Evolutionary conservation across 257 asterid species (phyloP).

Genomic region (Oldenlandia corymbosa): DNA sequence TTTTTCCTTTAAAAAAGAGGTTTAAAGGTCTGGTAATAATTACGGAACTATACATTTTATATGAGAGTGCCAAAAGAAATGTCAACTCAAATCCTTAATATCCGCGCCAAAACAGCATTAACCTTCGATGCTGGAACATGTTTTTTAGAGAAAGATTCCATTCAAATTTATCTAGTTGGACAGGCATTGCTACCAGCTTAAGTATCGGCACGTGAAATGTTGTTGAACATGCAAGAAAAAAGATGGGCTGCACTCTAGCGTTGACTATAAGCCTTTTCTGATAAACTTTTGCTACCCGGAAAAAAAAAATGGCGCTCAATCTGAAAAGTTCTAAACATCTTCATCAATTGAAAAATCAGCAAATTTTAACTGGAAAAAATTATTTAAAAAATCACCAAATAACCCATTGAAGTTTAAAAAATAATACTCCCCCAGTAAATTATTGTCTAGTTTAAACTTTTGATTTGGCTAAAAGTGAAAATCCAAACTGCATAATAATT

Average conservation of each 20-base stretch:
- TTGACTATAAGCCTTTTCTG: slow-evolving; percentile 10
- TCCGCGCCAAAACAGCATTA: neutral
- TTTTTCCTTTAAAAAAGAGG: too few species aligned
- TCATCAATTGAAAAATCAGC: neutral
- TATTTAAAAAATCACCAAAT: too few species aligned
- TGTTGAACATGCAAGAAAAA: slow-evolving; percentile 20
- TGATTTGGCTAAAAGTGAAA: too few species aligned
- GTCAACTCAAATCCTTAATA: slow-evolving; percentile 12
- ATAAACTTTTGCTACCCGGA: too few species aligned
- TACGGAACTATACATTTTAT: neutral
- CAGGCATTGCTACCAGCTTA: slow-evolving; percentile 2
- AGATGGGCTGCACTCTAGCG: slow-evolving; percentile 13
- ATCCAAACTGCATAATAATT: too few species aligned
- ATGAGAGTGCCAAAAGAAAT: too few species aligned
- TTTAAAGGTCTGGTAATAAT: neutral
- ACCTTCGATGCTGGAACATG: slow-evolving; percentile 12
- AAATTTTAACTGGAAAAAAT: neutral
- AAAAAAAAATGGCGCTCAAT: too few species aligned
- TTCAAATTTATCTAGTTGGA: neutral
- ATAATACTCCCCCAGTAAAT: too few species aligned
- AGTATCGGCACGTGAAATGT: slow-evolving; percentile 22
- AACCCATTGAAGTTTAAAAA: too few species aligned
- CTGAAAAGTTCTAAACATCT: neutral
- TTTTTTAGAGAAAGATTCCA: slow-evolving; percentile 5
- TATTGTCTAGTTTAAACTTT: too few species aligned